Base-by-base conservation (phyloP, 2,329 filamentous ascomycete species). In the Didymella segeticola region DNA sequence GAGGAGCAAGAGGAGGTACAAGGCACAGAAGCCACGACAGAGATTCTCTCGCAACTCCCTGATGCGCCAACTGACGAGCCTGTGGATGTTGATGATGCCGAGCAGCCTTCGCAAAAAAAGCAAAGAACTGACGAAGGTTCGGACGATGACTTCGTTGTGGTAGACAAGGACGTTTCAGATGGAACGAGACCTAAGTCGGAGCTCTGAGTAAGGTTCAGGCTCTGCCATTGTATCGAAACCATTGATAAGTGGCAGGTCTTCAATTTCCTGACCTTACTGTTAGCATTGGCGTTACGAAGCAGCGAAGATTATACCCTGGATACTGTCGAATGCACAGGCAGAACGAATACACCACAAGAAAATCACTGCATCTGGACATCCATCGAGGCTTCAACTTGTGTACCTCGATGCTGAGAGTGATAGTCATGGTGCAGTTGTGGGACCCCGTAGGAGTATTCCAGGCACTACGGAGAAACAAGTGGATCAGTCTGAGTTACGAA, bases 41-140 rank as follows among this genome's bases (percentile, higher is more conserved):
- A 70, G 11, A 66, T 79, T 41, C 75, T 77, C 12, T 72, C 77
- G 7, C 72, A 74, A 54, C 75, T 83, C 12, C 80, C 81, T 25
- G 77, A 82, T 60, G 75, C 78, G 14, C 80, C 80, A 3, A 81
- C 77, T 10, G 63, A 73, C 30, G 78, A 82, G 38, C 80, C 79
- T 5, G 68, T 67, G n/a, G 66, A 75, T 29, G 64, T 73, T n/a
- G 77, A 72, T 20, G 67, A 80, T 62, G 75, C 77, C 17, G 23
- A 56, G 15, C 52, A 63, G 23, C 64, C 63, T 3, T 75, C 76
- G 12, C 53, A 74, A 37, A 83, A 83, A 70, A 82, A 78, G 67
- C 74, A 75, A 58, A 83, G 79, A 71, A 66, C 66, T 31, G 64
- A 71, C 9, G 58, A 61, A 4, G 47, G 54, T 1, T 43, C 23